These are phyloP conservation scores for Pichia kluyveri DNA, from an alignment of 805 yeast genomes.

Conservation along the genomic window DNA sequence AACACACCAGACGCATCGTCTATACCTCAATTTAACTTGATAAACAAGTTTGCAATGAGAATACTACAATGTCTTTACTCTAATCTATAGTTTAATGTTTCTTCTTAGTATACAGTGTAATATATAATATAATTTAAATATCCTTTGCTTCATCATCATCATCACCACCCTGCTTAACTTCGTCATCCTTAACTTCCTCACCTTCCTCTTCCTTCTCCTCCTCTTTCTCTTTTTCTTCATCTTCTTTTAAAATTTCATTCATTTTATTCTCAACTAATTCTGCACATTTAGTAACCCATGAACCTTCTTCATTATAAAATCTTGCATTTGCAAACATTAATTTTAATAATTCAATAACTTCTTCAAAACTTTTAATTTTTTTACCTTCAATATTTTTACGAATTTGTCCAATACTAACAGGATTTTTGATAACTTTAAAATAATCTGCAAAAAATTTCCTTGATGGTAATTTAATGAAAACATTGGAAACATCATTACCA, in stretches of 20 bases:
- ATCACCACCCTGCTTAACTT: not conserved
- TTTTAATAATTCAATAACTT: conserved; percentile 40
- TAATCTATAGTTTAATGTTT: not conserved
- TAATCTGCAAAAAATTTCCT: conserved; percentile 78
- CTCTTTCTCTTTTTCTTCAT: not conserved
- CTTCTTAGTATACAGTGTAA: no score
- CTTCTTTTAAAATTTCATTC: conserved; percentile 12
- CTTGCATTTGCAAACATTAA: conserved; percentile 62
- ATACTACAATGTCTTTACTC: not conserved
- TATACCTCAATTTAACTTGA: no score
- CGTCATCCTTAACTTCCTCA: not conserved
- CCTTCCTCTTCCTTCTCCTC: not conserved
- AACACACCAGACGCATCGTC: no score
- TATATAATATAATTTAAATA: no score
- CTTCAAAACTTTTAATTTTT: conserved; percentile 31
- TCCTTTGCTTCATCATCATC: not conserved
- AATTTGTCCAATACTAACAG: conserved; percentile 51
- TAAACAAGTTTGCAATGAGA: not conserved
- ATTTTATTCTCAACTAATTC: conserved; percentile 32
- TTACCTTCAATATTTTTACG: conserved; percentile 36
- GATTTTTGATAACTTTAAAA: conserved; percentile 51
- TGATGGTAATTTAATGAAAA: conserved; percentile 70
- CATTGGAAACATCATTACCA: conserved; percentile 39
- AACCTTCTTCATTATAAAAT: conserved; percentile 59
- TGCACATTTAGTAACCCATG: conserved; percentile 56